These are phyloP conservation scores for Rhynchosporium agropyri DNA, from an alignment of 2,329 filamentous ascomycete species.

Conservation along the genomic window DNA sequence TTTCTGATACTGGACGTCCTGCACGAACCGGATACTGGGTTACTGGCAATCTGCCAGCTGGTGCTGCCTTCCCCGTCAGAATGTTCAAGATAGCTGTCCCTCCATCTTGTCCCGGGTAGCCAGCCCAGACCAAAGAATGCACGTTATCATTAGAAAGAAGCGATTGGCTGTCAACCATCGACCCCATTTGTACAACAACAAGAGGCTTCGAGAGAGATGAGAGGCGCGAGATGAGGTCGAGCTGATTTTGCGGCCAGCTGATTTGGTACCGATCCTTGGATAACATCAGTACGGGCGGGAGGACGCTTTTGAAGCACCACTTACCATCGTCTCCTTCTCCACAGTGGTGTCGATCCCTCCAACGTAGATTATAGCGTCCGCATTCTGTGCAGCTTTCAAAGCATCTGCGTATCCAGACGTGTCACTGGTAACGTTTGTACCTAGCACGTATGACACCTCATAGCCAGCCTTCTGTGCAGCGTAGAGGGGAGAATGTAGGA, in stretches of 20 bases:
- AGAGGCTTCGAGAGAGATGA: slow-evolving; percentile 51
- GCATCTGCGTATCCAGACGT: too few relatives aligned
- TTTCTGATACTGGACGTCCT: too few relatives aligned
- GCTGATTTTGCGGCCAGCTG: slow-evolving; percentile 54
- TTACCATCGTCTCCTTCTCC: slow-evolving; percentile 50
- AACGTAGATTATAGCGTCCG: slow-evolving; percentile 56
- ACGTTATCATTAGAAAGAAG: slow-evolving; percentile 52
- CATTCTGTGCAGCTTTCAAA: slow-evolving; percentile 35
- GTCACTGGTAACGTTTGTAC: too few relatives aligned
- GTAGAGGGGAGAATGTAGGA: slow-evolving; percentile 38
- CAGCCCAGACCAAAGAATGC: slow-evolving; percentile 57
- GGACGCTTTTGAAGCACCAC: too few relatives aligned
- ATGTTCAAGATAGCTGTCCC: slow-evolving; percentile 58
- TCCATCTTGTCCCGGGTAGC: slow-evolving; percentile 63
- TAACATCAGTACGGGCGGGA: too few relatives aligned
- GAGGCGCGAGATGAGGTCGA: slow-evolving; percentile 53
- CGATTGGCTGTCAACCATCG: slow-evolving; percentile 54
- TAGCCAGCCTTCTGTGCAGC: too few relatives aligned
- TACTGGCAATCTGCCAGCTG: slow-evolving; percentile 56
- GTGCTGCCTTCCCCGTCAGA: slow-evolving; percentile 52
- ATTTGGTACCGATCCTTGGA: slow-evolving; percentile 51
- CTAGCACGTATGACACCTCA: too few relatives aligned
- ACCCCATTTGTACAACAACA: slow-evolving; percentile 54
- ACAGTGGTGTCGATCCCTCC: slow-evolving; percentile 57
- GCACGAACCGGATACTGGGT: slow-evolving; percentile 54